Conservation (phyloP, 108 stramenopile species). For the Pseudonitzschia multistriata region DNA sequence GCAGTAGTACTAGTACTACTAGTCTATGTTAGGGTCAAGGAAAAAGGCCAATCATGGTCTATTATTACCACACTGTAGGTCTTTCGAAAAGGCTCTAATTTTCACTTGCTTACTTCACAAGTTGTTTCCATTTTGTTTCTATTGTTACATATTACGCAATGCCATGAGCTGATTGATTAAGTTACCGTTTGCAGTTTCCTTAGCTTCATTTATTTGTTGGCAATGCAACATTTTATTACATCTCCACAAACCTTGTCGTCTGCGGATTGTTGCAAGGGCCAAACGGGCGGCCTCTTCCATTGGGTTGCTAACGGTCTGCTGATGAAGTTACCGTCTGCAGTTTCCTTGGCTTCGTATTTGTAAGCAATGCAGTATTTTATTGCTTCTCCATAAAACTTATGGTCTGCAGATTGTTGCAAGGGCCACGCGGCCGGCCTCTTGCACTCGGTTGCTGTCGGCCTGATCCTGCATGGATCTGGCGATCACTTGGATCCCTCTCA, state of each 20-base stretch:
- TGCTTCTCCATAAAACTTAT: not conserved
- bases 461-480: conserved; percentile 50
- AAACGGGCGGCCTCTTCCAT: conserved; percentile 54
- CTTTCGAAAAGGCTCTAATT: too few species aligned
- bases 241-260: not conserved
- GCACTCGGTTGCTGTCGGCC: conserved; percentile 33
- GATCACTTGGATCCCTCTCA: conserved; percentile 47
- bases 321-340: too few species aligned
- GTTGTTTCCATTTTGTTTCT: too few species aligned
- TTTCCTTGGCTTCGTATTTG: too few species aligned
- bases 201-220: too few species aligned
- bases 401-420: conserved; percentile 43
- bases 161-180: conserved; percentile 25
- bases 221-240: not conserved
- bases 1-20: too few species aligned
- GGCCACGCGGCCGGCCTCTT: conserved; percentile 53
- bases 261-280: conserved; percentile 47
- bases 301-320: conserved; percentile 22
- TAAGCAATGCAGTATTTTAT: not conserved
- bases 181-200: too few species aligned
- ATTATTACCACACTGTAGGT: too few species aligned
- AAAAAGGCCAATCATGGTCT: too few species aligned
- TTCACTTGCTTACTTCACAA: too few species aligned
- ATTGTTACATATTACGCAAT: too few species aligned
- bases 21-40: too few species aligned